Evolutionary conservation across 352 stramenopile genomes (phyloP).

Genomic region (Poterioochromonas sp.): DNA sequence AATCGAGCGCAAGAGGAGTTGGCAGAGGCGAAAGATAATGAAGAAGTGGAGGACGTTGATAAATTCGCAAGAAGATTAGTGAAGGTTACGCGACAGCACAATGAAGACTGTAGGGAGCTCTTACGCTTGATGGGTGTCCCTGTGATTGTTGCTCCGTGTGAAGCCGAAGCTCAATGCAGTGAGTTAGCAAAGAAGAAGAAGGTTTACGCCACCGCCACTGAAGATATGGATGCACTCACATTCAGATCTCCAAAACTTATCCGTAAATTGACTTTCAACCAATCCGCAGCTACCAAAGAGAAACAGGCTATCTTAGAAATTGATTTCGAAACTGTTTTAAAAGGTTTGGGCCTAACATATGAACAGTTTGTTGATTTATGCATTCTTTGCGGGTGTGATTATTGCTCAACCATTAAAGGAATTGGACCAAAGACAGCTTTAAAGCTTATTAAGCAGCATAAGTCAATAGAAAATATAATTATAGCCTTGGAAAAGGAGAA

Average conservation of each 20-base stretch:
- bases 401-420: conserved; percentile 86
- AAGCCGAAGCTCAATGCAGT: conserved; percentile 95
- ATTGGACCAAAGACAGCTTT: conserved; percentile 95
- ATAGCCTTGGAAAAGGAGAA: conserved; percentile 68
- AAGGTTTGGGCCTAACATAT: conserved; percentile 81
- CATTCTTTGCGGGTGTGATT: conserved; percentile 97
- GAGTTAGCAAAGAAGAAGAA: conserved; percentile 74
- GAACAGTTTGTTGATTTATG: conserved; percentile 97
- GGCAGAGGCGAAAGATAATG: conserved; percentile 64
- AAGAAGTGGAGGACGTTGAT: conserved; percentile 77
- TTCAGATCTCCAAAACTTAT: conserved; percentile 91
- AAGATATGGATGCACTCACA: conserved; percentile 99
- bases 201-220: conserved; percentile 67
- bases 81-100: conserved; percentile 76
- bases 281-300: conserved; percentile 50
- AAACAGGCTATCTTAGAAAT: conserved; percentile 81
- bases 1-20: conserved; percentile 47
- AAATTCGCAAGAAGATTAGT: conserved; percentile 83
- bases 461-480: conserved; percentile 86
- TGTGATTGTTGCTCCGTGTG: conserved; percentile 87
- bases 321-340: conserved; percentile 62
- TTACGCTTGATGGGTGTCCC: conserved; percentile 71
- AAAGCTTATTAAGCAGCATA: conserved; percentile 89
- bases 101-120: conserved; percentile 82
- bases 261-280: conserved; percentile 72